A percentile compares a stretch with the other conserved stretches of the same genome.
phyloP scores from a whole-genome alignment of 2,329 filamentous ascomycete species.

The Fusarium sp. region DNA sequence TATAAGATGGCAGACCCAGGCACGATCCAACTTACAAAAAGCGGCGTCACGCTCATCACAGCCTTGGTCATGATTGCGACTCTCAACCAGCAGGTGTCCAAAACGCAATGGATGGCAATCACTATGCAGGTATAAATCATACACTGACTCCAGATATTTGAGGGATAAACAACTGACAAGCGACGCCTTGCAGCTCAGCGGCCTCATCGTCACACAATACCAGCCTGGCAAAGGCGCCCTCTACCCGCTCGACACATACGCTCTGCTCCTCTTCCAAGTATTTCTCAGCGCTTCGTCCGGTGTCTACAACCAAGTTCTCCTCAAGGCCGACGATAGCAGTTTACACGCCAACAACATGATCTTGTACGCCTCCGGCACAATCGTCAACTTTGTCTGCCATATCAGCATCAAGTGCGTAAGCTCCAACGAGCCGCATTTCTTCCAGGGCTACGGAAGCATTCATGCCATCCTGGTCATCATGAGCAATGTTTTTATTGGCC shows the following conservation, averaged over 20 bases:
- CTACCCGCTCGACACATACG: neutral
- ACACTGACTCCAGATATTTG: rapidly evolving
- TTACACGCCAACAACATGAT: neutral
- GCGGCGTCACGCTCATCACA: neutral
- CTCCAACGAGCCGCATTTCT: neutral
- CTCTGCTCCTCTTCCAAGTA: neutral
- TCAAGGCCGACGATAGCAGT: neutral
- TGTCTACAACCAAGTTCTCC: neutral
- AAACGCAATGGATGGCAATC: neutral
- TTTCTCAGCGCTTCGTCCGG: neutral
- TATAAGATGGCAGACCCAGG: neutral
- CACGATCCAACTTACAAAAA: neutral
- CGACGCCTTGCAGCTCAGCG: neutral
- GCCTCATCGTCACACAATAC: neutral
- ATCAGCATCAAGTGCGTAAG: neutral
- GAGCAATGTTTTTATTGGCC: neutral
- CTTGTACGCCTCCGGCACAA: neutral
- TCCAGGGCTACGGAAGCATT: neutral
- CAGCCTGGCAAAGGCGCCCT: neutral
- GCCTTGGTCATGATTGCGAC: neutral
- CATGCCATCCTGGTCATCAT: neutral
- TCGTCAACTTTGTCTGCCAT: neutral
- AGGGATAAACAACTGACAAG: rapidly evolving
- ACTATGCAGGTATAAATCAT: neutral
- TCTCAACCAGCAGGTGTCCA: neutral